These are phyloP conservation scores for Acanthamoeba rhysodes DNA, from an alignment of 208 protist species.

Conservation along the genomic window DNA sequence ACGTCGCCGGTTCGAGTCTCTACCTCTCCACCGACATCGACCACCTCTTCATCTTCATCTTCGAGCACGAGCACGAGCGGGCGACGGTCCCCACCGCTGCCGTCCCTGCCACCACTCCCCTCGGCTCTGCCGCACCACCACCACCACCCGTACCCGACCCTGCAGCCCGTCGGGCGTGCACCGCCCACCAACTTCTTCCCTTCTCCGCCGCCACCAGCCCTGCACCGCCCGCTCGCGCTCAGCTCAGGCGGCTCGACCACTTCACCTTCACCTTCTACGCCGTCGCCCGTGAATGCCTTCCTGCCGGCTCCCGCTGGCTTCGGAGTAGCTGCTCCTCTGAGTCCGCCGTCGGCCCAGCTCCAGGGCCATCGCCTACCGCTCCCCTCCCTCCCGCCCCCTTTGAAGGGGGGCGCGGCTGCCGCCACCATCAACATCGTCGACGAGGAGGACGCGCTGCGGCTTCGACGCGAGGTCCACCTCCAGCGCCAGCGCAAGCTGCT, in stretches of 20 bases:
- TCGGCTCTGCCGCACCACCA: no score
- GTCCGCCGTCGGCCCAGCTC: no score
- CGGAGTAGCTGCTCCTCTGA: no score
- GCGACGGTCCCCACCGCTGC: not conserved
- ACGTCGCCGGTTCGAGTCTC: not conserved
- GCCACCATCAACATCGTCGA: not conserved
- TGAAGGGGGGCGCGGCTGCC: not conserved
- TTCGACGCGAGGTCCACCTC: not conserved
- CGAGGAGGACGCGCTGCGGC: not conserved
- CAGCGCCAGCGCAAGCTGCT: not conserved
- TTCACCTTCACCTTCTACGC: not conserved
- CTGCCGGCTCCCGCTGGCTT: no score
- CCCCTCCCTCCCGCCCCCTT: not conserved
- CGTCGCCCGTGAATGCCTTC: not conserved
- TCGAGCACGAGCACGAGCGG: not conserved
- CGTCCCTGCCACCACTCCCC: not conserved
- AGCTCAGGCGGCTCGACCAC: not conserved
- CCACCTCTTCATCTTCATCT: not conserved
- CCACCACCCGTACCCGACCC: no score
- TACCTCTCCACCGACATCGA: not conserved
- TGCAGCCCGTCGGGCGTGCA: no score
- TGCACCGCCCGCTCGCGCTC: not conserved
- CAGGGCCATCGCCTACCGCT: not conserved
- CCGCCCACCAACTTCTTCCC: not conserved
- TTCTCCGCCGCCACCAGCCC: not conserved